These are phyloP conservation scores for Wallacemonas sp. DNA, from an alignment of 208 protist species.

Conservation along the genomic window DNA sequence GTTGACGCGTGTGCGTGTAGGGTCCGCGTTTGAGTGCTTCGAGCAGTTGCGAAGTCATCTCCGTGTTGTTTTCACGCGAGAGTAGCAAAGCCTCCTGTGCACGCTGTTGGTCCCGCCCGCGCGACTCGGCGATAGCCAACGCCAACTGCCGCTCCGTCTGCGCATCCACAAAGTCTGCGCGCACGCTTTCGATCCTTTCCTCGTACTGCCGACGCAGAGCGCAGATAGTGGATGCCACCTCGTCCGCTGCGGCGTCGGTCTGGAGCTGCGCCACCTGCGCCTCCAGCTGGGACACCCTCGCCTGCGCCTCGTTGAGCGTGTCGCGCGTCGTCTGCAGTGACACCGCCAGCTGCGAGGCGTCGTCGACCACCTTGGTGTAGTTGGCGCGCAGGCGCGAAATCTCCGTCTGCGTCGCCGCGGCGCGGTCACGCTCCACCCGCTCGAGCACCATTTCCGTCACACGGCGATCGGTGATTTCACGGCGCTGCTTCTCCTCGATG, in stretches of 20 bases:
- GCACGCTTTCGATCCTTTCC: constrained; percentile 31
- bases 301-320: constrained; percentile 32
- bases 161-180: constrained; percentile 30
- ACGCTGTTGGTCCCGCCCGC: constrained; percentile 20
- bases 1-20: background rate
- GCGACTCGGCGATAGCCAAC: background rate
- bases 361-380: constrained; percentile 70
- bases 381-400: constrained; percentile 59
- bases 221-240: constrained; percentile 52
- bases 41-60: constrained; percentile 18
- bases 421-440: constrained; percentile 44
- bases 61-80: constrained; percentile 15
- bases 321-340: constrained; percentile 55
- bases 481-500: constrained; percentile 72
- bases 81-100: constrained; percentile 10
- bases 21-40: constrained; percentile 19
- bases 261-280: constrained; percentile 41
- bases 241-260: constrained; percentile 54
- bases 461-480: constrained; percentile 71
- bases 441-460: constrained; percentile 79
- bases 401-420: constrained; percentile 34
- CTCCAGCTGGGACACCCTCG: constrained; percentile 20
- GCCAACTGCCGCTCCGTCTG: constrained; percentile 29
- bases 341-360: constrained; percentile 71
- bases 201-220: constrained; percentile 64